Base-by-base conservation (phyloP, 257 asterid species). In the Oldenlandia corymbosa region DNA sequence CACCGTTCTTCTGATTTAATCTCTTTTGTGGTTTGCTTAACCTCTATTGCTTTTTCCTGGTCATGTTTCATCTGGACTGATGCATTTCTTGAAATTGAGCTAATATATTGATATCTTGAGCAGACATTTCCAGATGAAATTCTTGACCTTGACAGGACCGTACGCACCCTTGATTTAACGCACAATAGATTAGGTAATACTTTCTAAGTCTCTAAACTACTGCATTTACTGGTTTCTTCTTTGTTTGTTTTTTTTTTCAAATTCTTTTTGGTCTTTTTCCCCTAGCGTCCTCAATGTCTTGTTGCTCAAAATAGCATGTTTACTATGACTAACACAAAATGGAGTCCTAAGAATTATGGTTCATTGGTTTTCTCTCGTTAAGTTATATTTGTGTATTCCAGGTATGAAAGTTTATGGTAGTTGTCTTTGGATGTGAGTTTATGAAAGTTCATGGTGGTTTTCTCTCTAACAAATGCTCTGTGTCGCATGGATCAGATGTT, bases 111-210 rank as follows among this genome's bases (percentile, higher is more conserved):
- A 32, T 52, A 55, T 65, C 28, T 43, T 75, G 61, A 47, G 12
- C 85, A 92, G 99, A 75, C 88, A 66, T 87, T 92, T 78, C 97
- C 97, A 0, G 90, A 85, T 74, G 97, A 83, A 68, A 91, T 92
- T 72, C 84, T 89, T 47, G 88, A 85, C 49, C 80, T 89, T 56
- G 96, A 84, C 70, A 75, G 80, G 79, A 84, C 95, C 21, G 95
- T 89, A 58, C 95, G 99, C 42, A 89, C 97, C 20, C 91, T 92
- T 63, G 99, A 92, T 80, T 78, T 92, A 69, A 89, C 99, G 5
- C 85, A 71, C 73, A 92, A 92, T 64, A 89, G 77, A 80, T 57
- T 92, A 68, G 91, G 97, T 92, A 84, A 58, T 66, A 43, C 50
- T 64, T 62, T 54, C 17, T 21, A n/a, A 42, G 58, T 28, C 53